Percentiles rank a stretch among this genome's conserved stretches.
phyloP scores from a whole-genome alignment of 306 rosid species.

The Medicago lupulina region DNA sequence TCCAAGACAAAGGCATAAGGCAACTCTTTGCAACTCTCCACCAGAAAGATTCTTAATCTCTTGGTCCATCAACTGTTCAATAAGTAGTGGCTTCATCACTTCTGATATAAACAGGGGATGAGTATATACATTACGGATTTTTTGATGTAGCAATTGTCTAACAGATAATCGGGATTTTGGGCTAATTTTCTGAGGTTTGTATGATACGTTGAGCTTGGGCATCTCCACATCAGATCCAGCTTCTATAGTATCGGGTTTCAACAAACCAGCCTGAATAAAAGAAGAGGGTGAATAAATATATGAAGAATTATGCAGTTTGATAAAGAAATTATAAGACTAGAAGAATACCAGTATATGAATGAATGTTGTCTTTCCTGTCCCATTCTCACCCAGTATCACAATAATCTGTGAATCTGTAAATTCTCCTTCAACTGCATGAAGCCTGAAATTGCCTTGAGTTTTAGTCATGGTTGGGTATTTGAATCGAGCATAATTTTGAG shows the following conservation, averaged over 20 bases:
- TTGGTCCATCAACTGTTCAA: slow-evolving; percentile 96
- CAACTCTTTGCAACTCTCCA: slow-evolving; percentile 99
- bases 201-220: slow-evolving; percentile 96
- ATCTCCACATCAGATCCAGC: slow-evolving; percentile 74
- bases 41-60: slow-evolving; percentile 97
- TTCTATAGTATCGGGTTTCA: slow-evolving; percentile 88
- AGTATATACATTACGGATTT: slow-evolving; percentile 82
- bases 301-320: slow-evolving; percentile 5
- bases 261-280: slow-evolving; percentile 82
- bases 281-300: slow-evolving; percentile 20
- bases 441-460: slow-evolving; percentile 89
- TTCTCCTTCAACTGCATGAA: slow-evolving; percentile 88
- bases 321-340: slow-evolving; percentile 33
- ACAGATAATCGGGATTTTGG: slow-evolving; percentile 85
- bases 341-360: slow-evolving; percentile 94
- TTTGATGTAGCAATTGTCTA: slow-evolving; percentile 76
- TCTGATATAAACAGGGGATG: slow-evolving; percentile 96
- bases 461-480: slow-evolving; percentile 89
- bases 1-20: slow-evolving; percentile 93
- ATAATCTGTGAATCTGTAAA: slow-evolving; percentile 97
- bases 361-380: slow-evolving; percentile 98
- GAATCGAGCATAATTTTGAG: slow-evolving; percentile 89
- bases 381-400: slow-evolving; percentile 98
- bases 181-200: slow-evolving; percentile 98
- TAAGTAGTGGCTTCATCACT: slow-evolving; percentile 98